A percentile compares a stretch with the other conserved stretches of the same genome.
Conservation (phyloP, 2,329 filamentous ascomycete species). For the Hymenoscyphus occultus region DNA sequence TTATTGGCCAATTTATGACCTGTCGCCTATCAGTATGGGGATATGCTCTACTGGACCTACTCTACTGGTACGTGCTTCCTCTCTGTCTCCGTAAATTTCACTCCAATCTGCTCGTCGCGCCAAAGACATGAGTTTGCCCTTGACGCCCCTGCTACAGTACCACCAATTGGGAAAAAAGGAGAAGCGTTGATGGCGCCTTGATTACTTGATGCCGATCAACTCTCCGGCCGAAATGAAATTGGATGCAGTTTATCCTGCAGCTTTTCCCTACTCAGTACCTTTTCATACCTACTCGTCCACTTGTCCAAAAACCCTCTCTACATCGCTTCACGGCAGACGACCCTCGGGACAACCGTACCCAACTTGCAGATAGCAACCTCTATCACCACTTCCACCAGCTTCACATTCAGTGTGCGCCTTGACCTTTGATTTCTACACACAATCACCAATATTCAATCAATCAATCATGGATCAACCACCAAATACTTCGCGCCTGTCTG, state of each 20-base stretch:
- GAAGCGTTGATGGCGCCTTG: not conserved
- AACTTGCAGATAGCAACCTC: not conserved
- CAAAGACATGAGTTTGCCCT: not conserved
- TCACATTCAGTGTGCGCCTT: not conserved
- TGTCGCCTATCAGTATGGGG: not conserved
- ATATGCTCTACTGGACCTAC: too few relatives aligned
- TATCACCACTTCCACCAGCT: not conserved
- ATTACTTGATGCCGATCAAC: not conserved
- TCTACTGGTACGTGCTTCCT: too few relatives aligned
- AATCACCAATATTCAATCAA: not conserved
- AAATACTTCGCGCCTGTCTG: conserved; percentile 26
- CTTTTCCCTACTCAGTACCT: too few relatives aligned
- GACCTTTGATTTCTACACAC: not conserved
- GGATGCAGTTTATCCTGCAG: too few relatives aligned
- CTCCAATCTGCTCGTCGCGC: not conserved
- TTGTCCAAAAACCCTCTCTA: not conserved
- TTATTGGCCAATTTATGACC: not conserved
- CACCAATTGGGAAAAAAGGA: not conserved
- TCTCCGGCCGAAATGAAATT: conserved; percentile 1
- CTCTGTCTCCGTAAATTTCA: not conserved
- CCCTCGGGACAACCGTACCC: too few relatives aligned
- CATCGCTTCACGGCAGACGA: not conserved
- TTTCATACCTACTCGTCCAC: not conserved
- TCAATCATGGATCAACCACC: conserved; percentile 33
- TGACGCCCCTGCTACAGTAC: too few relatives aligned